These are phyloP conservation scores for Medicago arabica DNA, from an alignment of 306 rosid genomes.

Conservation along the genomic window DNA sequence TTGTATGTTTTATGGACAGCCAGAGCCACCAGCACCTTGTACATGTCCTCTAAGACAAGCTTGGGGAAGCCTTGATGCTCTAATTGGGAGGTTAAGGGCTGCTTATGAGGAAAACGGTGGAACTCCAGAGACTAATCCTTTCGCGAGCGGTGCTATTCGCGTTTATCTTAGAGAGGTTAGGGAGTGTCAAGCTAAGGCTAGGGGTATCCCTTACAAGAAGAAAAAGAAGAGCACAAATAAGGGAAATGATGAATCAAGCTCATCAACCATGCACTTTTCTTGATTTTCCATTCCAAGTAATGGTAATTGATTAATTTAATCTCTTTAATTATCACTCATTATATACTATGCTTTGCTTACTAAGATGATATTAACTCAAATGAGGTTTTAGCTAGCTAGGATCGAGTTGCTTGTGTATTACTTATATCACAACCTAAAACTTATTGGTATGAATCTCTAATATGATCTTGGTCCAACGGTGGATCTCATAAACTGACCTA, in stretches of 20 bases:
- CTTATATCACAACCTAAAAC: background rate
- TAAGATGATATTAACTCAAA: slow-evolving; percentile 17
- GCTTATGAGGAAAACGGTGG: slow-evolving; percentile 98
- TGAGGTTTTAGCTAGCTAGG: background rate
- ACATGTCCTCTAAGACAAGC: slow-evolving; percentile 95
- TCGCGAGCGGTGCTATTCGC: slow-evolving; percentile 83
- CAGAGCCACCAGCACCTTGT: slow-evolving; percentile 98
- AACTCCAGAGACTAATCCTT: slow-evolving; percentile 81
- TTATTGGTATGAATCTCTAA: background rate
- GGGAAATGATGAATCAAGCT: slow-evolving; percentile 58
- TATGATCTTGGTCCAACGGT: background rate
- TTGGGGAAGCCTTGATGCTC: slow-evolving; percentile 99
- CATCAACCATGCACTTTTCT: slow-evolving; percentile 62
- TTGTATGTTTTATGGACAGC: slow-evolving; percentile 90
- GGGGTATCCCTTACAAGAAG: slow-evolving; percentile 98
- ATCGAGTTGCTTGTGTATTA: background rate
- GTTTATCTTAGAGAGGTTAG: slow-evolving; percentile 88
- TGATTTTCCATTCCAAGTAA: slow-evolving; percentile 39
- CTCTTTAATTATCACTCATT: background rate
- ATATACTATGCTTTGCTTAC: background rate
- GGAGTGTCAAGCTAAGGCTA: slow-evolving; percentile 94
- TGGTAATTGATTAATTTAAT: slow-evolving; percentile 47
- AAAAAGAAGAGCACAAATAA: slow-evolving; percentile 73
- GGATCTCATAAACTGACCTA: background rate
- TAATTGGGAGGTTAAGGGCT: slow-evolving; percentile 94